Percentiles rank a stretch among this genome's conserved stretches.
phyloP scores from a whole-genome alignment of 2,329 filamentous ascomycete genomes.

The Hypomyces rosellus region DNA sequence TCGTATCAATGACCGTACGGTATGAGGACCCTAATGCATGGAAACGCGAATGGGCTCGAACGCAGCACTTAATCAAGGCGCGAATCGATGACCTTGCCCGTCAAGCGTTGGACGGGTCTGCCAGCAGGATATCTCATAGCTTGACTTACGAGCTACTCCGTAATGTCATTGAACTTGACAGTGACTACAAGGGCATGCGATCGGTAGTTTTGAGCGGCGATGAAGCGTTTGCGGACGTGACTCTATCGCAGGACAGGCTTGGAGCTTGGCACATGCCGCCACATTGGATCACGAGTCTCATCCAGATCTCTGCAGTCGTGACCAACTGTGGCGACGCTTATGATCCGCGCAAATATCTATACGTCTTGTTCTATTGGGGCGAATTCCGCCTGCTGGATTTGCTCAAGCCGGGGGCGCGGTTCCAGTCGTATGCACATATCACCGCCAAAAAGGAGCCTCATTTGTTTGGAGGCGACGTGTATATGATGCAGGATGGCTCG shows the following conservation, averaged over 20 bases:
- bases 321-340: constrained; percentile 48
- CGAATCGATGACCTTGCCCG: constrained; percentile 49
- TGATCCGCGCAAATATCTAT: constrained; percentile 40
- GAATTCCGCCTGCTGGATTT: constrained; percentile 44
- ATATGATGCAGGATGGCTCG: constrained; percentile 46
- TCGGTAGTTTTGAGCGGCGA: constrained; percentile 42
- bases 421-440: constrained; percentile 52
- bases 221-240: constrained; percentile 22
- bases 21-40: neutral
- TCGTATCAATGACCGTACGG: neutral
- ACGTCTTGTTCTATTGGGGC: constrained; percentile 52
- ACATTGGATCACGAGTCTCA: constrained; percentile 51
- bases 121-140: constrained; percentile 9
- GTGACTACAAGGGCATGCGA: constrained; percentile 50
- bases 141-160: constrained; percentile 56
- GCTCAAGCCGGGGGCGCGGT: constrained; percentile 39
- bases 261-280: constrained; percentile 46
- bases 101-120: constrained; percentile 6
- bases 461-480: constrained; percentile 45
- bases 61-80: constrained; percentile 58
- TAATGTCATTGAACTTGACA: constrained; percentile 49
- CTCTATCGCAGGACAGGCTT: constrained; percentile 36
- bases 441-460: constrained; percentile 38
- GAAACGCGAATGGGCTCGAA: constrained; percentile 20
- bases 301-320: constrained; percentile 53